A percentile compares a stretch with the other conserved stretches of the same genome.
These are phyloP conservation scores for Cylindrodendrum hubeiense DNA, from an alignment of 2,329 filamentous ascomycete species.

Conservation along the genomic window DNA sequence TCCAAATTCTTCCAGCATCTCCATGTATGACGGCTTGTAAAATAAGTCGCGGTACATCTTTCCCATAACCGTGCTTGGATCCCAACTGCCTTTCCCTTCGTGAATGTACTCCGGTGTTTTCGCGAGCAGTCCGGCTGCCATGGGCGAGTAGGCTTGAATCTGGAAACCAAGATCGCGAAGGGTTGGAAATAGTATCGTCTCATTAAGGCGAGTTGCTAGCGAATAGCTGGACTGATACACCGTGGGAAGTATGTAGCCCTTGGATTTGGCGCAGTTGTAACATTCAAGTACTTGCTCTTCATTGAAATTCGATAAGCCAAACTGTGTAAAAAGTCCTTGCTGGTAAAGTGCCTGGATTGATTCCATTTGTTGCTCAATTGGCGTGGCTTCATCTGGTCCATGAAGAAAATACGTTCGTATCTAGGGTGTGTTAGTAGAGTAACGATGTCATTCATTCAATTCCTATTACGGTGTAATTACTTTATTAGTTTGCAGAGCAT, in stretches of 20 bases:
- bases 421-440: not conserved
- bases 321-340: not conserved
- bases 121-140: not conserved
- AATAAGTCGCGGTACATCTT: conserved; percentile 1
- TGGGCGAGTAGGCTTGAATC: conserved; percentile 10
- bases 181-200: conserved; percentile 2
- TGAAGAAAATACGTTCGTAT: conserved; percentile 6
- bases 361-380: conserved; percentile 4
- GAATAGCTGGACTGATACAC: conserved; percentile 10
- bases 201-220: conserved; percentile 1
- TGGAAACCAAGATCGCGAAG: conserved; percentile 1
- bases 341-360: not conserved
- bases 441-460: too few species aligned
- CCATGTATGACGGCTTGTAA: conserved; percentile 12
- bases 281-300: conserved; percentile 4
- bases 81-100: conserved; percentile 3
- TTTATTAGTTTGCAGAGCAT: not conserved
- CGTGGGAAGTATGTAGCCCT: conserved; percentile 4
- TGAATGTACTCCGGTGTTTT: conserved; percentile 9
- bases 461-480: not conserved
- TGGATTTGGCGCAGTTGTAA: not conserved
- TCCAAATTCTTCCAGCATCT: not conserved
- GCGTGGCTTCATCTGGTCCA: not conserved
- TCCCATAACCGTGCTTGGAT: not conserved
- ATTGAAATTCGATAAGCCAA: conserved; percentile 7